These are phyloP conservation scores for Lachnellula cervina DNA, from an alignment of 2,329 filamentous ascomycete genomes.

Conservation along the genomic window DNA sequence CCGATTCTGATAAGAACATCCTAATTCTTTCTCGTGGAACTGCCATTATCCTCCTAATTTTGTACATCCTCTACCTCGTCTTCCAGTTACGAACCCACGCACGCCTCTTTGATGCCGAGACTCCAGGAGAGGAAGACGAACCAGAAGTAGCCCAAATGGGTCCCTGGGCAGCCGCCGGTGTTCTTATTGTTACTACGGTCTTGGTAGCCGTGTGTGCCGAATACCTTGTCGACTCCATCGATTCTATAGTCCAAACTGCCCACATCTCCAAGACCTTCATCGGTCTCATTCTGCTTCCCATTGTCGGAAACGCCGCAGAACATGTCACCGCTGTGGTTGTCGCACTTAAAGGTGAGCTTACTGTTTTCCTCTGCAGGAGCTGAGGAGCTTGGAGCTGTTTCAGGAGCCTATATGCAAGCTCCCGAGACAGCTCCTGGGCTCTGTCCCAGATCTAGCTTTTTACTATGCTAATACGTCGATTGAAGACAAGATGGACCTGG, in stretches of 20 bases:
- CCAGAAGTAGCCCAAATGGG: constrained; percentile 15
- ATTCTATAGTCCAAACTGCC: constrained; percentile 62
- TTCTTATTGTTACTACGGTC: constrained; percentile 65
- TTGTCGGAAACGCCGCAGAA: constrained; percentile 76
- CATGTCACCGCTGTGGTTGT: constrained; percentile 79
- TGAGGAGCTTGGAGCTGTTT: too few relatives aligned
- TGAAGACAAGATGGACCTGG: constrained; percentile 72
- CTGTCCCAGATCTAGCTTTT: too few relatives aligned
- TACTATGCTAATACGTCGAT: too few relatives aligned
- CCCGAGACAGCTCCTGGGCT: too few relatives aligned
- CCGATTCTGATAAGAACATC: constrained; percentile 51
- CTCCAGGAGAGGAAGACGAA: constrained; percentile 18
- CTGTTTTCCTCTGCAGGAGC: too few relatives aligned
- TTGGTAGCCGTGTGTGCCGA: constrained; percentile 71
- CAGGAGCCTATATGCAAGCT: too few relatives aligned
- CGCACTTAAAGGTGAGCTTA: too few relatives aligned
- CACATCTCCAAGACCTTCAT: constrained; percentile 78
- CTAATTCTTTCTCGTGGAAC: constrained; percentile 71
- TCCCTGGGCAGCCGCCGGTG: constrained; percentile 34
- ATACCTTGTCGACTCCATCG: constrained; percentile 72
- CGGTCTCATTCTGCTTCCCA: constrained; percentile 72
- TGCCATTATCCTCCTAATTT: constrained; percentile 65
- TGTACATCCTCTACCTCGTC: constrained; percentile 72
- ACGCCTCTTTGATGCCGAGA: constrained; percentile 61
- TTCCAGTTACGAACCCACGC: constrained; percentile 76